Base-by-base conservation (phyloP, 805 yeast genomes). In the Candida ovalis region DNA sequence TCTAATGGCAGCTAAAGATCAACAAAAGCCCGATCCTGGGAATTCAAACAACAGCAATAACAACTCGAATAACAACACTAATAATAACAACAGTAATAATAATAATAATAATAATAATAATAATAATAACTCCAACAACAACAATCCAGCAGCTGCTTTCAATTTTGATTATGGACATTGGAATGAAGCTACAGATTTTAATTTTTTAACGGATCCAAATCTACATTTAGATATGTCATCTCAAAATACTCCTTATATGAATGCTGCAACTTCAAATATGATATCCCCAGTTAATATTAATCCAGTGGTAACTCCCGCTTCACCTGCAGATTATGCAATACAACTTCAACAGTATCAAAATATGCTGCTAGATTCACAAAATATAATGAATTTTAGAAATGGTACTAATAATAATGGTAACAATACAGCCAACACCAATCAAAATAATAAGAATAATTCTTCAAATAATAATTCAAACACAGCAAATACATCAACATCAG, bases 321-420 rank as follows among this genome's bases (percentile, higher is more conserved):
- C 66, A 1, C 63, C 69, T n/a, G 56, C 61, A 5, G 69, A 67
- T 38, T 66, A 59, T 46, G 59, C 63, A 8, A 32, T 60, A n/a
- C 71, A 66, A 33, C 44, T 64, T 18, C 69, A 64, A 41, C 71
- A 64, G 40, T 66, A 66, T 42, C 69, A 65, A 27, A 62, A 60
- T 37, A 48, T 66, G 41, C 43, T 66, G 38, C 23, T 62, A 53
- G 70, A 66, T 33, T 57, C 67, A 4, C 66, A 61, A 38, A 49
- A 56, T 13, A 41, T 55, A 45, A 42, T 55, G 40, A 53, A 52
- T 38, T 49, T 51, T 50, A 51, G 55, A 21, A 53, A 49, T 23
- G 9, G 37, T 21, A 18, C 36, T 23, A 33, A 40, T 21, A 36
- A 36, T 17, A n/a, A 40, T 15, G 39, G 23, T 9, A 42, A 30